phyloP scores from a whole-genome alignment of 345 rosid genomes.

The Linum tenue region DNA sequence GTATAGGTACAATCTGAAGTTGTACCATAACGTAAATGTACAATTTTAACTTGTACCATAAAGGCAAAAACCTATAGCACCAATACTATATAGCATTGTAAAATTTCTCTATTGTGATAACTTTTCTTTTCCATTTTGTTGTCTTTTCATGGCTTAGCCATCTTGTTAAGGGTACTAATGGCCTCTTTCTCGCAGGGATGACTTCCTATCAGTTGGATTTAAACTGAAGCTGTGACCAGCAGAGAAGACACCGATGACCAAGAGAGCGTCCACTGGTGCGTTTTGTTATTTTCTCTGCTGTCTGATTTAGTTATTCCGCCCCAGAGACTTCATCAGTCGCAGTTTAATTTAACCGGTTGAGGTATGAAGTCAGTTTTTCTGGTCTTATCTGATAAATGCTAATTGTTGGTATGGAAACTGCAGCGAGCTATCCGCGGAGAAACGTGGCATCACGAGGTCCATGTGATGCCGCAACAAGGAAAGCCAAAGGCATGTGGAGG shows the following conservation, averaged over 20 bases:
- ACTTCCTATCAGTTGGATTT: conserved; percentile 7
- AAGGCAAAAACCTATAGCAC: too few relatives aligned
- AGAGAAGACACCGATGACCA: neutral
- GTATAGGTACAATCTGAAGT: too few relatives aligned
- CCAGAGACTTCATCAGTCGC: neutral
- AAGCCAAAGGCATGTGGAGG: neutral
- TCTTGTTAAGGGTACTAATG: neutral
- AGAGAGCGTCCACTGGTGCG: neutral
- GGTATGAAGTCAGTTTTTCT: neutral
- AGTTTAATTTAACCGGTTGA: neutral
- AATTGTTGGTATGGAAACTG: neutral
- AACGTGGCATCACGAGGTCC: neutral
- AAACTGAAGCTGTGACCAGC: conserved; percentile 2
- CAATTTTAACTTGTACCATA: too few relatives aligned
- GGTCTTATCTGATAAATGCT: neutral
- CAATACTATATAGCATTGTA: too few relatives aligned
- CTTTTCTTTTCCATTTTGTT: neutral
- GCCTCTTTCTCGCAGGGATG: conserved; percentile 1
- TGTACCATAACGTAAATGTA: too few relatives aligned
- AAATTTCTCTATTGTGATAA: too few relatives aligned
- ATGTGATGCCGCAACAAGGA: neutral
- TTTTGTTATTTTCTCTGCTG: neutral
- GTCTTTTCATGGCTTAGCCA: neutral
- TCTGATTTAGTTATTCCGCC: neutral
- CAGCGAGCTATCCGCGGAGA: neutral